These are phyloP conservation scores for Helianthus tuberosus DNA, from an alignment of 129 eudicot genomes.

Conservation along the genomic window DNA sequence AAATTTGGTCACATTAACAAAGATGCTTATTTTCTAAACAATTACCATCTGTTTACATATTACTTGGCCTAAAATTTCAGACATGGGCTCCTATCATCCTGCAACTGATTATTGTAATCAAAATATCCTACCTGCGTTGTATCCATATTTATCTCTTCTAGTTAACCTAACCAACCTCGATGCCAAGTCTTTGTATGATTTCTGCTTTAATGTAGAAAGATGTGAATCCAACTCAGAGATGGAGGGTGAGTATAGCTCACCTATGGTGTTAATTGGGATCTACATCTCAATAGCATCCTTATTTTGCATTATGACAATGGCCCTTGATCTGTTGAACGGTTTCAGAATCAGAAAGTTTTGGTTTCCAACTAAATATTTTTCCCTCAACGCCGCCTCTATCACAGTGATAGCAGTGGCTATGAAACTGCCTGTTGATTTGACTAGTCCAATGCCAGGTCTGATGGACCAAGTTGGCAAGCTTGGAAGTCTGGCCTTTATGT, in stretches of 20 bases:
- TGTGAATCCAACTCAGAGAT: background rate
- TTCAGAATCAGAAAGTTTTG: background rate
- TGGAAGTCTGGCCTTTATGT: background rate
- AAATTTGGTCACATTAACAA: no score
- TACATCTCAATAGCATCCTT: background rate
- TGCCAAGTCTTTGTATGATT: background rate
- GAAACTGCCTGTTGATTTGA: constrained; percentile 7
- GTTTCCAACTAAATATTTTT: background rate
- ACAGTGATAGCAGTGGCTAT: constrained; percentile 2
- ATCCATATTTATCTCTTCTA: no score
- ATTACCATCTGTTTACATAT: background rate
- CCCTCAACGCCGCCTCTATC: background rate
- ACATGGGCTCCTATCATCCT: background rate
- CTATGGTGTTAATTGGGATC: background rate
- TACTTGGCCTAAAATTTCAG: background rate
- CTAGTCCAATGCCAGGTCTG: background rate
- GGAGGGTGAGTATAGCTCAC: background rate
- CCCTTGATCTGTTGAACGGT: background rate
- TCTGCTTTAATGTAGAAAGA: background rate
- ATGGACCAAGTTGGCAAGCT: background rate
- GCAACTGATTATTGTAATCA: background rate
- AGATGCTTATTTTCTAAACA: no score
- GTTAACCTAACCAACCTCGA: background rate
- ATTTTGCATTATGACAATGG: background rate
- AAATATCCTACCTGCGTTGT: no score